A percentile compares a stretch with the other conserved stretches of the same genome.
Conservation (phyloP, 768 basidiomycete genomes). For the Xerocomus potaroensis region DNA sequence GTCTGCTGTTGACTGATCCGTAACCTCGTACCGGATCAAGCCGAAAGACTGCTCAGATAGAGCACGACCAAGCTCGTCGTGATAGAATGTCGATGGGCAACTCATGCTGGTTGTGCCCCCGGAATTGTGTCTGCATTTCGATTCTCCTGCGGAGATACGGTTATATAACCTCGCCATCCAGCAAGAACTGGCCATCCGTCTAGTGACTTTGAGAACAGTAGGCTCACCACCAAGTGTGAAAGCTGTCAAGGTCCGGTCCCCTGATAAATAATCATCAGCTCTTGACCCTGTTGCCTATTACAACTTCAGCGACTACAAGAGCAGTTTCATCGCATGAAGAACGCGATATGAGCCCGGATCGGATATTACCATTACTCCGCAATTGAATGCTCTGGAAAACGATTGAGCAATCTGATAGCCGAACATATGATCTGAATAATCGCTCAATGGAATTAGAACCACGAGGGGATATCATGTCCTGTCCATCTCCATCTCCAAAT, state of each 20-base stretch:
- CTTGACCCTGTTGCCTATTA: too few relatives aligned
- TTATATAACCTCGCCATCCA: slow-evolving; percentile 31
- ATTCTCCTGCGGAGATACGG: slow-evolving; percentile 6
- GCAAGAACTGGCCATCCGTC: slow-evolving; percentile 15
- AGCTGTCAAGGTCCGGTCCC: slow-evolving; percentile 6
- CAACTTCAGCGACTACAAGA: too few relatives aligned
- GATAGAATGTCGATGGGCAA: slow-evolving; percentile 26
- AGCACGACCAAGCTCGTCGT: slow-evolving; percentile 49
- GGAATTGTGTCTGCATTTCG: slow-evolving; percentile 18
- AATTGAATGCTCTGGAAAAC: too few relatives aligned
- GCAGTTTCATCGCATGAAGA: too few relatives aligned
- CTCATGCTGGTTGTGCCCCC: slow-evolving; percentile 13
- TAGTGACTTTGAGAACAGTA: not conserved
- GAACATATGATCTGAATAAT: too few relatives aligned
- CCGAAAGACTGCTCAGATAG: slow-evolving; percentile 59
- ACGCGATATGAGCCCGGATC: too few relatives aligned
- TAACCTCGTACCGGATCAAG: slow-evolving; percentile 44
- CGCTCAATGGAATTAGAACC: too few relatives aligned
- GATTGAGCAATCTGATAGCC: too few relatives aligned
- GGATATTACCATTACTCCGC: too few relatives aligned
- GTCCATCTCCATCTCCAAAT: too few relatives aligned
- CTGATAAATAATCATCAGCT: too few relatives aligned
- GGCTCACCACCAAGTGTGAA: slow-evolving; percentile 14
- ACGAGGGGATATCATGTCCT: too few relatives aligned
- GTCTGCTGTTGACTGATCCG: slow-evolving; percentile 33